A percentile compares a stretch with the other conserved stretches of the same genome.
Evolutionary conservation across 2,329 filamentous ascomycete genomes (phyloP).

Genomic region (Akanthomyces muscarius): DNA sequence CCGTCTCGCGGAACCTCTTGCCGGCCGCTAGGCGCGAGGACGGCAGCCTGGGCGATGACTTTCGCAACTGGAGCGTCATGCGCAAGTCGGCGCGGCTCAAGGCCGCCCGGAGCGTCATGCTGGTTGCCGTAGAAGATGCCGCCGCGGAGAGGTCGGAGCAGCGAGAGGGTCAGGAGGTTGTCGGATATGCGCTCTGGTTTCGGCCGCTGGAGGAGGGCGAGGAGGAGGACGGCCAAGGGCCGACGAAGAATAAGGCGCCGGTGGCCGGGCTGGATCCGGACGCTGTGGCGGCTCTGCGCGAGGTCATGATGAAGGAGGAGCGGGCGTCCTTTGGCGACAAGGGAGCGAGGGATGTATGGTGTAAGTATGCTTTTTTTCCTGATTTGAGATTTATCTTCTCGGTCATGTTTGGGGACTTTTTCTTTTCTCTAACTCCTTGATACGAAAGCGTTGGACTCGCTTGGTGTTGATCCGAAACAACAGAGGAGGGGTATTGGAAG

Average conservation of each 20-base stretch:
- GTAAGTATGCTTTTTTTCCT: constrained; percentile 8
- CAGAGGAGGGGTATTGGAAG: constrained; percentile 20
- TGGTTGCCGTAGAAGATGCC: constrained; percentile 16
- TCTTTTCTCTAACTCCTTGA: background rate
- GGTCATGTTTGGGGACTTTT: background rate
- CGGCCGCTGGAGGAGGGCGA: background rate
- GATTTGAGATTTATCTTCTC: background rate
- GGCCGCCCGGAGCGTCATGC: constrained; percentile 5
- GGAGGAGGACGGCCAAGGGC: background rate
- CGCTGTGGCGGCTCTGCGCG: constrained; percentile 12
- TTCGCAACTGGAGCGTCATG: constrained; percentile 15
- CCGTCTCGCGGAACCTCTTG: constrained; percentile 19
- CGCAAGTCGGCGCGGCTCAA: constrained; percentile 15
- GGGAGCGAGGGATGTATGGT: constrained; percentile 19
- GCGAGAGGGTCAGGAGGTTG: constrained; percentile 6
- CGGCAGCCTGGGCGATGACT: background rate
- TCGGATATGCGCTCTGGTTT: constrained; percentile 20
- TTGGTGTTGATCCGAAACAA: constrained; percentile 20
- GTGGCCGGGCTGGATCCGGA: constrained; percentile 16
- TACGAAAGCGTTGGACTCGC: constrained; percentile 19
- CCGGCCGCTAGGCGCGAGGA: constrained; percentile 5
- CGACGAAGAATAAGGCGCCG: background rate
- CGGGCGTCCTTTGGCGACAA: constrained; percentile 18
- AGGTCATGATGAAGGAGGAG: constrained; percentile 15
- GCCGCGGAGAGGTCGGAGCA: background rate